Evolutionary conservation across 23 red algal genomes (phyloP).

Genomic region (Gracilaria gracilis): DNA sequence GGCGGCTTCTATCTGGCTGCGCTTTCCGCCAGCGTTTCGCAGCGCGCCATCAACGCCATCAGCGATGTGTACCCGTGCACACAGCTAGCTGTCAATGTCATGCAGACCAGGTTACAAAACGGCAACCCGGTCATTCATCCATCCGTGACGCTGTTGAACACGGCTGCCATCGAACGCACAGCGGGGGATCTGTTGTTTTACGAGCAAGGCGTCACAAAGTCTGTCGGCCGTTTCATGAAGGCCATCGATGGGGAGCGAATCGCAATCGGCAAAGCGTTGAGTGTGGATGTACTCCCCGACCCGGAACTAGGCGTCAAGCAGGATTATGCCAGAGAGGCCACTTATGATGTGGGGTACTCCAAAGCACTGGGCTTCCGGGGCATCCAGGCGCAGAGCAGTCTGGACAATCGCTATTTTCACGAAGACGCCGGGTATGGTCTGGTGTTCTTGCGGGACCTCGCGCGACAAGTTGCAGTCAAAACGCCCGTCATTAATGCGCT

Average conservation of each 20-base stretch:
- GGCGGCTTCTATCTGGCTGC: slow-evolving; percentile 16
- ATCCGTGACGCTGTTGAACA: slow-evolving; percentile 13
- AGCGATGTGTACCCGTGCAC: not conserved
- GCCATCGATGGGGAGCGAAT: slow-evolving; percentile 8
- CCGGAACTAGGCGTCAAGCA: slow-evolving; percentile 8
- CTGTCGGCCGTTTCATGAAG: slow-evolving; percentile 12
- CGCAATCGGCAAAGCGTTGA: not conserved
- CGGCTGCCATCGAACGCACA: slow-evolving; percentile 12
- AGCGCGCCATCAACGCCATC: not conserved
- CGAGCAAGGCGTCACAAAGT: slow-evolving; percentile 22
- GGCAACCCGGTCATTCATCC: slow-evolving; percentile 39
- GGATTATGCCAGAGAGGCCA: slow-evolving; percentile 2
- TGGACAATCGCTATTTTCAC: slow-evolving; percentile 38
- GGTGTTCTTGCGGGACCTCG: slow-evolving; percentile 10
- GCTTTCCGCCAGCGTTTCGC: not conserved
- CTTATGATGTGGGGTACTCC: slow-evolving; percentile 6
- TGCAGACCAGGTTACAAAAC: slow-evolving; percentile 23
- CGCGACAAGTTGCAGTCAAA: not conserved
- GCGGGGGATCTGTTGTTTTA: not conserved
- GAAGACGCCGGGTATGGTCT: slow-evolving; percentile 33
- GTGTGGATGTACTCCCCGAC: not conserved
- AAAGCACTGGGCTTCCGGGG: slow-evolving; percentile 8
- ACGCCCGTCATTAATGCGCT: slow-evolving; percentile 20
- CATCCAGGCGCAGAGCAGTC: slow-evolving; percentile 34
- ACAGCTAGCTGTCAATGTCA: not conserved